Conservation (phyloP, 306 rosid genomes). For the Urtica urens region DNA sequence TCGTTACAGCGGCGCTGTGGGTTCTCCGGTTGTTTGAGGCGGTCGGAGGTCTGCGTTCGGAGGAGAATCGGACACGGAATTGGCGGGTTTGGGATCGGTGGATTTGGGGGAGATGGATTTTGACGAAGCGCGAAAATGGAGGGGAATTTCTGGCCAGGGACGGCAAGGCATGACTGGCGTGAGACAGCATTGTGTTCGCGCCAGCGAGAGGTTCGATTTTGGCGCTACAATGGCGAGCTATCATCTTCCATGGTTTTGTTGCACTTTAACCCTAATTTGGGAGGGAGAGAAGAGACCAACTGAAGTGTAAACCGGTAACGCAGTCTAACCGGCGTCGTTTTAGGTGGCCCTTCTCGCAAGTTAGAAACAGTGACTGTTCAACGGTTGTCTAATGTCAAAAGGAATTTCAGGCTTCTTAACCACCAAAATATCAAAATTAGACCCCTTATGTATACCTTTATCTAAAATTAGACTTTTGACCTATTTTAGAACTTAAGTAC, state of each 20-base stretch:
- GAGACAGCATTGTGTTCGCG: not conserved
- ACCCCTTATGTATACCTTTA: too few relatives aligned
- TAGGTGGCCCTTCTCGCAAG: too few relatives aligned
- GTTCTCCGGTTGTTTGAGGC: too few relatives aligned
- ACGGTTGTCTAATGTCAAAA: too few relatives aligned
- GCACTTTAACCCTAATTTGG: constrained; percentile 4
- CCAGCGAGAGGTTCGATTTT: not conserved
- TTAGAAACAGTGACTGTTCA: too few relatives aligned
- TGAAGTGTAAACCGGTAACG: not conserved
- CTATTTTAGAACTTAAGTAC: too few relatives aligned
- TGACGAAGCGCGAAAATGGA: constrained; percentile 30
- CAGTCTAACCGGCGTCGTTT: too few relatives aligned
- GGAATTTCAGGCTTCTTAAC: too few relatives aligned
- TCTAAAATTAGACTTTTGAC: too few relatives aligned
- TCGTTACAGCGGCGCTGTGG: constrained; percentile 20
- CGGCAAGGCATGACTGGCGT: constrained; percentile 13
- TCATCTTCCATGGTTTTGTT: not conserved
- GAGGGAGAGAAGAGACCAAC: not conserved
- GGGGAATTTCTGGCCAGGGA: constrained; percentile 31
- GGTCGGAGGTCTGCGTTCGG: too few relatives aligned
- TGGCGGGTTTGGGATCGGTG: constrained; percentile 1
- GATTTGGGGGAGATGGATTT: constrained; percentile 21
- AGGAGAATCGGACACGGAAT: constrained; percentile 4
- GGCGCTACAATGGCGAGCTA: not conserved
- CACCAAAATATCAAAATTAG: too few relatives aligned